phyloP scores from a whole-genome alignment of 768 basidiomycete genomes.

The Nidularia pulvinata region DNA sequence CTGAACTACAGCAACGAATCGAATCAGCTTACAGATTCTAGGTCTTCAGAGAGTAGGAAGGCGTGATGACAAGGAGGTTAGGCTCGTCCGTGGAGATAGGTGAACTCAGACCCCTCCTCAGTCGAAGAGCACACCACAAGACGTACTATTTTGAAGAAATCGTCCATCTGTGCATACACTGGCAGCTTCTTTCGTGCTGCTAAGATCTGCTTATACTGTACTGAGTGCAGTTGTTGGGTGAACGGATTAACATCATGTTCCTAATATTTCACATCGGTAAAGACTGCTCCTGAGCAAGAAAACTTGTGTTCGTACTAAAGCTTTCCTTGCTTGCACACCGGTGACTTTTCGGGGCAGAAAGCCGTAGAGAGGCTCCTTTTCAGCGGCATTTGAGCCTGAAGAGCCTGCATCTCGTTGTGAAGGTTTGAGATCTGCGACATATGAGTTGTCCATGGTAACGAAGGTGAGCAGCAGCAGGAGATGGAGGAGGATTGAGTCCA shows the following conservation, averaged over 20 bases:
- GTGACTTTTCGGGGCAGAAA: conserved; percentile 71
- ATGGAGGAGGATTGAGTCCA: too few relatives aligned
- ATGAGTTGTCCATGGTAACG: conserved; percentile 64
- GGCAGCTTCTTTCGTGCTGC: conserved; percentile 86
- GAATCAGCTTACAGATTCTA: conserved; percentile 17
- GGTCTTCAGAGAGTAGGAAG: conserved; percentile 4
- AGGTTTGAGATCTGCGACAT: conserved; percentile 42
- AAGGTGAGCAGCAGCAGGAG: too few relatives aligned
- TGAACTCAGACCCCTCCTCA: conserved; percentile 41
- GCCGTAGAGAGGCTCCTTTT: conserved; percentile 66
- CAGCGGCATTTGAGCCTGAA: conserved; percentile 8
- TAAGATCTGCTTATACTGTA: conserved; percentile 86
- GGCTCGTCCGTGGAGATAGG: conserved; percentile 37
- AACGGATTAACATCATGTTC: conserved; percentile 89
- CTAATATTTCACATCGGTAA: conserved; percentile 32
- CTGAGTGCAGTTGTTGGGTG: conserved; percentile 74
- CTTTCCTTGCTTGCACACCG: conserved; percentile 62
- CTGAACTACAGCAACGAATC: conserved; percentile 62
- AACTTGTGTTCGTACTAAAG: conserved; percentile 70
- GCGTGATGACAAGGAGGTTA: conserved; percentile 23
- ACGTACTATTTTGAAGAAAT: conserved; percentile 88
- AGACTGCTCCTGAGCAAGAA: too few relatives aligned
- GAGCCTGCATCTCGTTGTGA: conserved; percentile 27
- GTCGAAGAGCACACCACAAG: conserved; percentile 14
- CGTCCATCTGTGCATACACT: conserved; percentile 90